Conservation (phyloP, 148 eudicot species). For the Talinum fruticosum region DNA sequence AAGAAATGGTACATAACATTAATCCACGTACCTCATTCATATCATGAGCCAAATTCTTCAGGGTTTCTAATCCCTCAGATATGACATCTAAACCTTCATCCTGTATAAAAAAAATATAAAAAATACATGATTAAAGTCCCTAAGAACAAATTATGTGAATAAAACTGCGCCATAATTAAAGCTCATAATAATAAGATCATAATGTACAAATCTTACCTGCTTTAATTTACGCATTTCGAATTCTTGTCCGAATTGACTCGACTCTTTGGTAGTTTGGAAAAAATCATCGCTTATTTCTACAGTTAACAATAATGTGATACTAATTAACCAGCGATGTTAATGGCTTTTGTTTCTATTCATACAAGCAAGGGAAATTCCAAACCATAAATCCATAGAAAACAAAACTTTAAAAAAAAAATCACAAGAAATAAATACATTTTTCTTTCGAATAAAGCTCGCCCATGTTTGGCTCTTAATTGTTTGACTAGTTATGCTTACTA, state of each 20-base stretch:
- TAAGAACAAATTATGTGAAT: not conserved
- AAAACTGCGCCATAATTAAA: too few species aligned
- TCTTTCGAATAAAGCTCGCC: too few species aligned
- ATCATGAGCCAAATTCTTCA: slow-evolving; percentile 85
- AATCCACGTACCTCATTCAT: slow-evolving; percentile 99
- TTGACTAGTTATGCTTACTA: too few species aligned
- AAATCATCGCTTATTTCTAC: slow-evolving; percentile 61
- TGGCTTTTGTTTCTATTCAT: not conserved
- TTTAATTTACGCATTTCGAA: slow-evolving; percentile 87
- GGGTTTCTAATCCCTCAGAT: slow-evolving; percentile 87
- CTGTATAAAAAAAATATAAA: slow-evolving; percentile 26
- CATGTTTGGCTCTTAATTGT: too few species aligned
- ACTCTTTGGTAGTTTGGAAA: slow-evolving; percentile 76
- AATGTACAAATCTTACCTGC: slow-evolving; percentile 44
- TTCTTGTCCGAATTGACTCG: slow-evolving; percentile 69
- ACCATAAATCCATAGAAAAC: not conserved
- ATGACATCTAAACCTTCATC: slow-evolving; percentile 91
- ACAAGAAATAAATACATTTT: too few species aligned
- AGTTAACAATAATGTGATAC: not conserved
- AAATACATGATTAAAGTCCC: not conserved
- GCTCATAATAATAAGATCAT: not conserved
- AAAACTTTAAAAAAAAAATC: too few species aligned
- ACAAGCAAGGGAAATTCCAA: too few species aligned
- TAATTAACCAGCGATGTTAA: not conserved
- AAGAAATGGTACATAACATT: too few species aligned